These are phyloP conservation scores for Tinospora cordifolia DNA, from an alignment of 164 flowering plant species.

Conservation along the genomic window DNA sequence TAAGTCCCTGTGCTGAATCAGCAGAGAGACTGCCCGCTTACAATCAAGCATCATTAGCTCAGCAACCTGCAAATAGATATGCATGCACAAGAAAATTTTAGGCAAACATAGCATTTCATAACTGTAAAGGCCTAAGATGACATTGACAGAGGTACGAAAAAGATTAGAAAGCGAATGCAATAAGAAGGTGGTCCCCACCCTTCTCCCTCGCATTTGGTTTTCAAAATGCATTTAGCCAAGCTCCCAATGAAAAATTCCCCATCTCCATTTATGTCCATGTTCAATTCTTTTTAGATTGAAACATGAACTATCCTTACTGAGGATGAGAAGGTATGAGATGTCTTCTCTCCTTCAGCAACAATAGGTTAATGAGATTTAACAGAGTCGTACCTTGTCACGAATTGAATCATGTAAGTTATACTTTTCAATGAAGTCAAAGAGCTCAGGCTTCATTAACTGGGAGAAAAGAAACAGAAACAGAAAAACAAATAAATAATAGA, in stretches of 20 bases:
- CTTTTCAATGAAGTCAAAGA: slow-evolving; percentile 82
- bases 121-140: not conserved
- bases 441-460: slow-evolving; percentile 86
- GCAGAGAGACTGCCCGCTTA: slow-evolving; percentile 68
- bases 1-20: slow-evolving; percentile 66
- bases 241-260: too few relatives aligned
- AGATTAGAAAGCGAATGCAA: not conserved
- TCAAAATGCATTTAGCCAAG: too few relatives aligned
- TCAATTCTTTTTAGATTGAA: not conserved
- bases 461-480: slow-evolving; percentile 15
- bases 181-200: not conserved
- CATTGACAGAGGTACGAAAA: not conserved
- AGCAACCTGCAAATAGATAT: slow-evolving; percentile 48
- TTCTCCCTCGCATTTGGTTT: too few relatives aligned
- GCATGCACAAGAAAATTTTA: not conserved
- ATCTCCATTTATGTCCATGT: too few relatives aligned
- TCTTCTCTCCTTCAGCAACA: not conserved
- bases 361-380: not conserved
- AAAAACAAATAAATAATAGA: slow-evolving; percentile 3
- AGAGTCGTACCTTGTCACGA: slow-evolving; percentile 74
- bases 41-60: slow-evolving; percentile 82
- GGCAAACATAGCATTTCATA: not conserved
- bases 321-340: not conserved
- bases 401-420: slow-evolving; percentile 74
- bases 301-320: not conserved